Base-by-base conservation (phyloP, 306 rosid genomes). In the Cucurbita maxima region DNA sequence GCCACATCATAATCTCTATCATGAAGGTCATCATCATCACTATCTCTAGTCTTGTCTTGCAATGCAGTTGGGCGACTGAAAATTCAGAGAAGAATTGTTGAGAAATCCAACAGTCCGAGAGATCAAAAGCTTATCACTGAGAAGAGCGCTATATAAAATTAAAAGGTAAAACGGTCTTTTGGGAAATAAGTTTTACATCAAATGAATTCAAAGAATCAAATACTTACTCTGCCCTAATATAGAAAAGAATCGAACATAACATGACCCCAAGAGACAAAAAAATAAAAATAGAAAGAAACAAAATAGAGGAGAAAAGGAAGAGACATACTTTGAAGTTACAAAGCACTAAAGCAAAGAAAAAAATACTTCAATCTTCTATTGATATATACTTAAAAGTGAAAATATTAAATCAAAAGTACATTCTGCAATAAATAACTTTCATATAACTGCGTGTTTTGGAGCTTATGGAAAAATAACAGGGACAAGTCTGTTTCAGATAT, bases 1-100 rank as follows among this genome's bases (percentile, higher is more conserved):
- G 97, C 84, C 75, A 91, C 96, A 75, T 91, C 99, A 75, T 89
- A 91, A 77, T 95, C 97, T 80, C 96, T 89, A 77, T 88, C 96
- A 79, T 85, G 89, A 82, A 90, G 86, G 62, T 91, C 99, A 75
- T 94, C 97, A 1, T 91, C 97, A 67, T 94, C 97, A 78, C 99
- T 91, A 71, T 94, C 97, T 82, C 99, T 94, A 72, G 85, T 86
- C 88, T 97, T 87, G 77, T 94, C 99, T 75, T 90, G 99, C 80
- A 95, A 85, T 69, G 97, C 92, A 78, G 96, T 88, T 1, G 99
- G 99, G 25, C 99, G 99, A 76, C 99, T 95, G 87, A 72, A 76
- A 47, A 73, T 48, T 76, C 67, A 60, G 71, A 72, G 59, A 68
- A 76, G 51, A 76, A 63, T 54, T 34, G 13, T 40, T 60, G 44